Evolutionary conservation across 1,139 yeast species (phyloP).

Genomic region (Suhomyces bokatorum): DNA sequence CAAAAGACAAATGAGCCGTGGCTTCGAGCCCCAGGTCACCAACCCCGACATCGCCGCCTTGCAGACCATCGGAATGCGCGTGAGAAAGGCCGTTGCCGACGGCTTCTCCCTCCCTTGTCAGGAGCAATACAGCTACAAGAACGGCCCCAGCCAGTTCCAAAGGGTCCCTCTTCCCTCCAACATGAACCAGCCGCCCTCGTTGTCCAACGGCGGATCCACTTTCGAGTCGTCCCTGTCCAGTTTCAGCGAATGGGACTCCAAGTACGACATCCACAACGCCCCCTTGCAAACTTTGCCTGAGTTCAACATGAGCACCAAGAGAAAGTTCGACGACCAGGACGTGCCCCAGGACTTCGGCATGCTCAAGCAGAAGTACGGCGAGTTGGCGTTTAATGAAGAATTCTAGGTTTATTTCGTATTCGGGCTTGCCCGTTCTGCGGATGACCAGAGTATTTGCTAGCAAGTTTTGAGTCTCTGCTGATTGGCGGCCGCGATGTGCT

Average conservation of each 20-base stretch:
- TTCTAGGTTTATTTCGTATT: conserved; percentile 27
- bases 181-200: conserved; percentile 40
- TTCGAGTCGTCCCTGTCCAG: conserved; percentile 40
- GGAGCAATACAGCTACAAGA: conserved; percentile 5
- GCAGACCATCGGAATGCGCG: conserved; percentile 66
- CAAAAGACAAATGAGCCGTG: conserved; percentile 25
- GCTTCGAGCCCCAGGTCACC: conserved; percentile 18
- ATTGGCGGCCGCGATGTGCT: background rate
- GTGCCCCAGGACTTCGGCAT: conserved; percentile 11
- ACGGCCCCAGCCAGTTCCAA: conserved; percentile 15
- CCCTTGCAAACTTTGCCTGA: conserved; percentile 16
- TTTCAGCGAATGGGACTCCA: conserved; percentile 51
- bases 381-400: conserved; percentile 46
- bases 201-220: conserved; percentile 43
- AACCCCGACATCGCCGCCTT: conserved; percentile 33
- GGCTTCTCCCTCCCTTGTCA: conserved; percentile 47
- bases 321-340: conserved; percentile 37
- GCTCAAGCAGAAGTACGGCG: conserved; percentile 40
- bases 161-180: conserved; percentile 58
- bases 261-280: conserved; percentile 14
- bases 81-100: conserved; percentile 64
- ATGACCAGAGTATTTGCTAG: background rate
- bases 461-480: background rate
- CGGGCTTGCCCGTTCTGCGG: background rate
- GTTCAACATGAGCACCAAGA: conserved; percentile 25